These are phyloP conservation scores for Pseudogymnoascus sp. DNA, from an alignment of 2,329 filamentous ascomycete genomes.

Conservation along the genomic window DNA sequence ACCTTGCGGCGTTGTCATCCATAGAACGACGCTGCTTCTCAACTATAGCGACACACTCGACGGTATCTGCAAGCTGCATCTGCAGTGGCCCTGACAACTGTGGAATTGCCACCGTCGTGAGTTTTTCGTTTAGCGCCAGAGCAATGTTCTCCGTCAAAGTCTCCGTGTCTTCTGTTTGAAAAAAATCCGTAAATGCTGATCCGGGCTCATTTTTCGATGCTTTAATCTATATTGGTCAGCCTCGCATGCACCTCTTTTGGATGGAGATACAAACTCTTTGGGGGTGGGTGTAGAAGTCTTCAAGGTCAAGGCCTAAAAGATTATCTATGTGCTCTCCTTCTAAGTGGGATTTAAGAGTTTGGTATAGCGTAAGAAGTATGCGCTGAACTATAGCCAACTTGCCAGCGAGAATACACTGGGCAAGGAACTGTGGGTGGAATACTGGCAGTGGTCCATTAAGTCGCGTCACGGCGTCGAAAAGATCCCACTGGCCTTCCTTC, in stretches of 20 bases:
- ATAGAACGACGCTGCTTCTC: slow-evolving; percentile 82
- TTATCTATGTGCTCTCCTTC: slow-evolving; percentile 74
- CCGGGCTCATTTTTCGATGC: slow-evolving; percentile 18
- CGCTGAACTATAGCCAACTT: slow-evolving; percentile 63
- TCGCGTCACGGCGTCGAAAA: slow-evolving; percentile 74
- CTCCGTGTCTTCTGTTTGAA: slow-evolving; percentile 43
- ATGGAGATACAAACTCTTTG: slow-evolving; percentile 16
- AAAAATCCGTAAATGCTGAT: slow-evolving; percentile 42
- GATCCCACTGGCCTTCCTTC: slow-evolving; percentile 36
- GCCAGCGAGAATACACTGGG: slow-evolving; percentile 75
- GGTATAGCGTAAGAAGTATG: slow-evolving; percentile 63
- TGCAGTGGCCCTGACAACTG: slow-evolving; percentile 80
- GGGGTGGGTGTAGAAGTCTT: slow-evolving; percentile 44
- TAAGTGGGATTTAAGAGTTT: slow-evolving; percentile 71
- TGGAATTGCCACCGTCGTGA: slow-evolving; percentile 66
- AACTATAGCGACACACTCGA: slow-evolving; percentile 75
- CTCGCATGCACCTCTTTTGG: neutral
- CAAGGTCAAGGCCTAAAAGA: slow-evolving; percentile 58
- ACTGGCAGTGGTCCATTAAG: slow-evolving; percentile 81
- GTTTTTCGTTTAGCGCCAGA: slow-evolving; percentile 60
- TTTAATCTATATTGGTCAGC: slow-evolving; percentile 17
- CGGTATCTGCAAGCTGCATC: slow-evolving; percentile 73
- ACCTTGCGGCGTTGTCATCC: slow-evolving; percentile 81
- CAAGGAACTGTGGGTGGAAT: slow-evolving; percentile 86
- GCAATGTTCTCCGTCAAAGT: slow-evolving; percentile 65